Conservation (phyloP, 2,329 filamentous ascomycete species). For the Malbranchea cinnamomea region DNA sequence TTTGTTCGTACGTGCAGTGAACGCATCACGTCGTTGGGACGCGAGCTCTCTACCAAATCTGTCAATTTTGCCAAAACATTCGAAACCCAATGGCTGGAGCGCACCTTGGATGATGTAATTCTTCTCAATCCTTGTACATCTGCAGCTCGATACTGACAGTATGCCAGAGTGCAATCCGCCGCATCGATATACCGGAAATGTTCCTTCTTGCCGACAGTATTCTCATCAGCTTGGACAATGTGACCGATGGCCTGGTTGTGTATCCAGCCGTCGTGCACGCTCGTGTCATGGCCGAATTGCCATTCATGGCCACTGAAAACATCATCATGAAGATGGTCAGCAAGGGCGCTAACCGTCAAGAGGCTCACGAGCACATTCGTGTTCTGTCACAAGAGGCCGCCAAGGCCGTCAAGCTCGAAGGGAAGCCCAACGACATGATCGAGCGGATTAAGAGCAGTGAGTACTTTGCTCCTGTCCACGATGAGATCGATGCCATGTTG, state of each 20-base stretch:
- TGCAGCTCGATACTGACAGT: not conserved
- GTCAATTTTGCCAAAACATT: slow-evolving; percentile 50
- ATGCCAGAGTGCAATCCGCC: slow-evolving; percentile 22
- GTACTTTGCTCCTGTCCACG: slow-evolving; percentile 62
- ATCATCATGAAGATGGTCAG: slow-evolving; percentile 68
- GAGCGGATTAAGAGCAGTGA: slow-evolving; percentile 55
- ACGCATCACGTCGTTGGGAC: slow-evolving; percentile 44
- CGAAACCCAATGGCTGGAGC: slow-evolving; percentile 60
- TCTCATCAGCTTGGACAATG: slow-evolving; percentile 51
- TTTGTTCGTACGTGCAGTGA: too few relatives aligned
- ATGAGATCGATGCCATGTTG: slow-evolving; percentile 52
- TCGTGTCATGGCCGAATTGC: slow-evolving; percentile 59
- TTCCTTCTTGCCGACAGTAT: slow-evolving; percentile 56
- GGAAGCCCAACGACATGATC: slow-evolving; percentile 66
- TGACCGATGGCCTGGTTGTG: slow-evolving; percentile 55
- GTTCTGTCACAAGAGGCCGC: slow-evolving; percentile 66
- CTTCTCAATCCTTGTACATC: slow-evolving; percentile 36
- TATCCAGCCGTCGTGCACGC: slow-evolving; percentile 59
- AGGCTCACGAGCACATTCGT: slow-evolving; percentile 75
- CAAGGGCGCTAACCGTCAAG: slow-evolving; percentile 57
- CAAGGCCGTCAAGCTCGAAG: slow-evolving; percentile 54
- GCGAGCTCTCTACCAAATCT: slow-evolving; percentile 39
- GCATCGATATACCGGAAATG: slow-evolving; percentile 47
- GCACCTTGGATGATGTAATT: slow-evolving; percentile 64
- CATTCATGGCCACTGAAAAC: slow-evolving; percentile 64